Evolutionary conservation across 2,329 filamentous ascomycete species (phyloP).

Genomic region (Fusarium sp.): DNA sequence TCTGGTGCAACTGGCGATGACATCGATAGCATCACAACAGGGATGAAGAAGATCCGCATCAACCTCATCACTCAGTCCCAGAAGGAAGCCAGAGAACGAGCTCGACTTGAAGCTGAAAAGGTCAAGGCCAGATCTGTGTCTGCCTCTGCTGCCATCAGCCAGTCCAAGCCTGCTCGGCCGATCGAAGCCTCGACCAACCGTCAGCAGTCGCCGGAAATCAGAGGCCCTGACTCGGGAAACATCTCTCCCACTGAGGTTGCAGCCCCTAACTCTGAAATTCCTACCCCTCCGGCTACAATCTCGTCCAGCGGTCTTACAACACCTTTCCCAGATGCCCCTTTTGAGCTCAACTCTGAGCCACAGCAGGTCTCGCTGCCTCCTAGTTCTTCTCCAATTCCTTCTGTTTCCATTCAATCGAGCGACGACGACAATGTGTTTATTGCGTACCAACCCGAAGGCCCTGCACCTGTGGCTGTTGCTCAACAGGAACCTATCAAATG

Average conservation of each 20-base stretch:
- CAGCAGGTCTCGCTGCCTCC: conserved; percentile 39
- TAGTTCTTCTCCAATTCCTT: conserved; percentile 48
- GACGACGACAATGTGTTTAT: conserved; percentile 60
- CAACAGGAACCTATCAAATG: conserved; percentile 60
- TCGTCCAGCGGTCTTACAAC: conserved; percentile 42
- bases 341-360: conserved; percentile 38
- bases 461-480: conserved; percentile 53
- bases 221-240: neutral
- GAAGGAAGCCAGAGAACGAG: conserved; percentile 63
- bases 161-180: neutral
- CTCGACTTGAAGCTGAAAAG: conserved; percentile 42
- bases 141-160: conserved; percentile 5
- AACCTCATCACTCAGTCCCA: conserved; percentile 70
- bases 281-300: conserved; percentile 39
- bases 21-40: conserved; percentile 66
- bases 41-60: conserved; percentile 74
- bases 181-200: neutral
- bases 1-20: conserved; percentile 49
- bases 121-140: conserved; percentile 15
- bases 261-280: conserved; percentile 13
- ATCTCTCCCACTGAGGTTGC: conserved; percentile 31
- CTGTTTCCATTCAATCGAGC: conserved; percentile 43
- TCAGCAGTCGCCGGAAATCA: conserved; percentile 5
- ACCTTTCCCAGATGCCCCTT: conserved; percentile 41
- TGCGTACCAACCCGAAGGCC: conserved; percentile 68